phyloP scores from a whole-genome alignment of 2,329 filamentous ascomycete species.

The Xylariomycetidae sp. region DNA sequence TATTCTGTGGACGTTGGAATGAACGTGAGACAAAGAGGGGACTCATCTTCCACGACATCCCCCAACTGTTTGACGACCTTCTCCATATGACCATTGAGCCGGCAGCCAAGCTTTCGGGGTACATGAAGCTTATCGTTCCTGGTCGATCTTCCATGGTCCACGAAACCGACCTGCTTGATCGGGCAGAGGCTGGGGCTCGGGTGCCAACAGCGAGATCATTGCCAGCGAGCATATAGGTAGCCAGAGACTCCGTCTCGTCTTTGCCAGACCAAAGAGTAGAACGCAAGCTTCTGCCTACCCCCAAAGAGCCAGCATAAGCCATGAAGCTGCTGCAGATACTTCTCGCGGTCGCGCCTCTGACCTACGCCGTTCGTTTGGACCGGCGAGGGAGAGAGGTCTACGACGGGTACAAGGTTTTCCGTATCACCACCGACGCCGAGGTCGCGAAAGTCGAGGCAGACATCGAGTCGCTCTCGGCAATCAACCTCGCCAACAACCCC shows the following conservation, averaged over 20 bases:
- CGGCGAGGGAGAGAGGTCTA: constrained; percentile 22
- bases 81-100: constrained; percentile 8
- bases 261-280: no score
- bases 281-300: no score
- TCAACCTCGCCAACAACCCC: constrained; percentile 23
- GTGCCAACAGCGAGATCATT: not conserved
- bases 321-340: constrained; percentile 14
- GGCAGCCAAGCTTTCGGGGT: constrained; percentile 8
- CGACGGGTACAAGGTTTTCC: constrained; percentile 31
- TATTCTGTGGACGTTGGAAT: not conserved
- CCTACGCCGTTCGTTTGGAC: constrained; percentile 6
- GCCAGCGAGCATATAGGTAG: not conserved
- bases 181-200: constrained; percentile 5
- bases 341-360: constrained; percentile 9
- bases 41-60: not conserved
- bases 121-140: constrained; percentile 14
- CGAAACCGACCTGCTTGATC: constrained; percentile 12
- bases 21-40: no score
- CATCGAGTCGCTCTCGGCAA: constrained; percentile 21
- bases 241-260: not conserved
- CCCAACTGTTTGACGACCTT: constrained; percentile 6
- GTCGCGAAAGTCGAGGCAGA: constrained; percentile 19
- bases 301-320: constrained; percentile 3
- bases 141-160: constrained; percentile 4
- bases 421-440: constrained; percentile 21